Base-by-base conservation (phyloP, 169 alveolate species). In the Theileria parva region DNA sequence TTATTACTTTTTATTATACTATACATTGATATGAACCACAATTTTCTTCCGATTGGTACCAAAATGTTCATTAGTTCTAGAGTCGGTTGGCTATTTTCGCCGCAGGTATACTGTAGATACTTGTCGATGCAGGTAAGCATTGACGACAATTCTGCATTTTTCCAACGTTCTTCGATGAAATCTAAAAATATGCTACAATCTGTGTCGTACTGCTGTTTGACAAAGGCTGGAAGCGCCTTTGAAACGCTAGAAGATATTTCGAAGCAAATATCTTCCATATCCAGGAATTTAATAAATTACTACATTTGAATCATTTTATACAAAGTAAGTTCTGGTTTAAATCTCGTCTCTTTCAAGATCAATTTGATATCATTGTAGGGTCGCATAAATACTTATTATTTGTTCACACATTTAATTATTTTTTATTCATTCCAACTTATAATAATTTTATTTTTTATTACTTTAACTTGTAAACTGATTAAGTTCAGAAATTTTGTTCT, bases 141-240 rank as follows among this genome's bases (percentile, higher is more conserved):
- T 12, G 17, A 59, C 13, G 32, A 28, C 68, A 77, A 60, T 39
- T 75, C 81, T 28, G 53, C 61, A 13, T 44, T 51, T 25, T 63
- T 65, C 85, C 85, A 83, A 6, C 63, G 39, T 17, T 68, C n/a
- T 6, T 68, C 39, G n/a, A 66, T 27, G 25, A 68, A 32, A 11
- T 77, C 77, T 59, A 67, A 37, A 15, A 83, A 53, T 30, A 64
- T 72, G 28, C 25, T 30, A 30, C 53, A 65, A 19, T 83, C 89
- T 12, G 15, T 27, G 65, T 61, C 81, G 48, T 64, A 60, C 23
- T 32, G 50, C 34, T 63, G 60, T 65, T 65, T 70, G 25, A 67
- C 75, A 28, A 76, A 83, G 55, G 74, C 74, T 23, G 89, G 89
- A 8, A 83, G 64, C 28, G 89, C 79, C 53, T 77, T 66, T 37